Conservation (phyloP, 352 stramenopile species). For the Pythium apleroticum region DNA sequence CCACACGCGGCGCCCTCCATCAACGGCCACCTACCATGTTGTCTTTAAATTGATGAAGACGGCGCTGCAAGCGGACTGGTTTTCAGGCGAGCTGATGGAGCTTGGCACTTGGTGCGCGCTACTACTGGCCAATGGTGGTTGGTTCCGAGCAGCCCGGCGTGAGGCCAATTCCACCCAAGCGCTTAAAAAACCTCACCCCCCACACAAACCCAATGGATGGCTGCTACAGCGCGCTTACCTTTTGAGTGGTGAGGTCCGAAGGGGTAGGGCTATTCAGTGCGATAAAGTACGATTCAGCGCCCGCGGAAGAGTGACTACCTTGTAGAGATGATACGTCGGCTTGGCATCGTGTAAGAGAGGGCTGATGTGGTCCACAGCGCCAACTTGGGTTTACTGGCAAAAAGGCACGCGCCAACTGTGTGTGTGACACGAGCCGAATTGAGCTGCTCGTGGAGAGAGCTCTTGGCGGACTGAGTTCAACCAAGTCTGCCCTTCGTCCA, state of each 20-base stretch:
- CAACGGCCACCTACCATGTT: slow-evolving; percentile 71
- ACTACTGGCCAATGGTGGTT: slow-evolving; percentile 43
- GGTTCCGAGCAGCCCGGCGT: slow-evolving; percentile 43
- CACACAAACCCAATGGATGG: slow-evolving; percentile 19
- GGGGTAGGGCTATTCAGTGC: slow-evolving; percentile 10
- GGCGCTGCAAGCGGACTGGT: slow-evolving; percentile 75
- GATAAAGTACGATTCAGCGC: neutral
- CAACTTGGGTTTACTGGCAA: slow-evolving; percentile 20
- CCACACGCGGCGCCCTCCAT: neutral
- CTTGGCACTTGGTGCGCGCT: slow-evolving; percentile 17
- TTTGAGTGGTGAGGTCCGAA: slow-evolving; percentile 9
- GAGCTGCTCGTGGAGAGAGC: slow-evolving; percentile 6
- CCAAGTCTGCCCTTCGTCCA: slow-evolving; percentile 9
- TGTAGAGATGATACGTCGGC: neutral
- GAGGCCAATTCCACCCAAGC: slow-evolving; percentile 19
- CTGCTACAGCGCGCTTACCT: slow-evolving; percentile 15
- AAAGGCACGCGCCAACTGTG: slow-evolving; percentile 25
- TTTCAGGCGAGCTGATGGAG: slow-evolving; percentile 13
- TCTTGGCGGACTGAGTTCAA: no score
- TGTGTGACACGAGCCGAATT: slow-evolving; percentile 23
- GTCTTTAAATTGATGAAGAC: slow-evolving; percentile 82
- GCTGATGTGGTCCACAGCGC: slow-evolving; percentile 19
- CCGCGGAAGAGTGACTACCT: slow-evolving; percentile 1
- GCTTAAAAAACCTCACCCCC: slow-evolving; percentile 32
- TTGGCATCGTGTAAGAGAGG: neutral